These are phyloP conservation scores for Catharanthus roseus DNA, from an alignment of 257 asterid species.

Conservation along the genomic window DNA sequence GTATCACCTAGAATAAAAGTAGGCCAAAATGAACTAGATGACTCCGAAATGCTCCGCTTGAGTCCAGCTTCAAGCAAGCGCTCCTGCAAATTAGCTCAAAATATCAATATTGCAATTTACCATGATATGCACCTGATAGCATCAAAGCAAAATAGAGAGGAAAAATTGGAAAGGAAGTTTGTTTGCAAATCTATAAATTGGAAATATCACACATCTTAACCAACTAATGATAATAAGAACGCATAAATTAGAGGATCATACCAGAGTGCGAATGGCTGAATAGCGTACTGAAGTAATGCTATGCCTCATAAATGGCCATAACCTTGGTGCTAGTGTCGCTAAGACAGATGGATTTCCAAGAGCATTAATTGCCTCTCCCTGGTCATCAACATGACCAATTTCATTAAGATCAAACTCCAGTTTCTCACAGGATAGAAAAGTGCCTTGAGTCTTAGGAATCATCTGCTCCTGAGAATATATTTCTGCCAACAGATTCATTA, in stretches of 20 bases:
- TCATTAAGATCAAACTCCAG: slow-evolving; percentile 82
- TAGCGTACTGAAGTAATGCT: slow-evolving; percentile 93
- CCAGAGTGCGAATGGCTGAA: slow-evolving; percentile 98
- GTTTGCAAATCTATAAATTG: neutral
- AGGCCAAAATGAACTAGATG: slow-evolving; percentile 86
- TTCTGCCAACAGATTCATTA: slow-evolving; percentile 97
- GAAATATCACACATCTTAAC: neutral
- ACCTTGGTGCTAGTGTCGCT: slow-evolving; percentile 85
- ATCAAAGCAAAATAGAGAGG: slow-evolving; percentile 9
- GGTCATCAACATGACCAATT: slow-evolving; percentile 43
- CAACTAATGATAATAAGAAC: neutral
- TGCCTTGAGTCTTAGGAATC: slow-evolving; percentile 67
- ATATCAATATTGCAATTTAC: neutral
- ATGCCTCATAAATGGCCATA: slow-evolving; percentile 99
- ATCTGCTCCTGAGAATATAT: slow-evolving; percentile 94
- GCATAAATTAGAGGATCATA: slow-evolving; percentile 24
- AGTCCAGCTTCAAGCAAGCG: slow-evolving; percentile 94
- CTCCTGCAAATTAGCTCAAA: slow-evolving; percentile 53
- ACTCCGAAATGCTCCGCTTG: slow-evolving; percentile 60
- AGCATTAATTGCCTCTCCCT: slow-evolving; percentile 60
- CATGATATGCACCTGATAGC: neutral
- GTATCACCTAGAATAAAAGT: slow-evolving; percentile 93
- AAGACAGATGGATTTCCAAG: slow-evolving; percentile 71
- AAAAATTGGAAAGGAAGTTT: neutral
- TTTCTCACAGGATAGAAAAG: slow-evolving; percentile 35